These are phyloP conservation scores for Euphorbia pulcherrima DNA, from an alignment of 345 rosid genomes.

Conservation along the genomic window DNA sequence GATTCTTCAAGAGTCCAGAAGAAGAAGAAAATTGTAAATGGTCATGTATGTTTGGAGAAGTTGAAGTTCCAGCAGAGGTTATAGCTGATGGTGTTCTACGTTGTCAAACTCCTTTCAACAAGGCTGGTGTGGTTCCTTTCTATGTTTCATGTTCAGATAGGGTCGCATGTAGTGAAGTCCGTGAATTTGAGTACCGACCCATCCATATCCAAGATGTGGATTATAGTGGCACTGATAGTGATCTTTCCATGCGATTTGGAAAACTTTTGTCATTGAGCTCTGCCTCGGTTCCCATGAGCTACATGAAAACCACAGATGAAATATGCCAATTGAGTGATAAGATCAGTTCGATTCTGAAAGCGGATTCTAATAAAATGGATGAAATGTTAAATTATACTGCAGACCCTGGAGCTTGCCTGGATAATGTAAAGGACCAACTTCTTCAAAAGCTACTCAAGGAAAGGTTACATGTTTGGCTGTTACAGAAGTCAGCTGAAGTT, in stretches of 20 bases:
- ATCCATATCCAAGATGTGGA: conserved; percentile 32
- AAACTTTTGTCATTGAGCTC: conserved; percentile 53
- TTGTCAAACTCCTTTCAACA: conserved; percentile 60
- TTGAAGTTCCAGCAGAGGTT: conserved; percentile 87
- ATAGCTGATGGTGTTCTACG: conserved; percentile 75
- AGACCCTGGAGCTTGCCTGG: conserved; percentile 36
- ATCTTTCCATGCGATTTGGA: conserved; percentile 55
- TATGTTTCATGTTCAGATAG: conserved; percentile 88
- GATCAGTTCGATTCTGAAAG: conserved; percentile 60
- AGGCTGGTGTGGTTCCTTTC: conserved; percentile 81
- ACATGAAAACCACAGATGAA: conserved; percentile 26
- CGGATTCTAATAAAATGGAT: conserved; percentile 55
- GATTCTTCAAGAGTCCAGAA: conserved; percentile 56
- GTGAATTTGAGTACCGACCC: conserved; percentile 75
- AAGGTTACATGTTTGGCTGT: conserved; percentile 72
- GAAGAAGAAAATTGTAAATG: conserved; percentile 52
- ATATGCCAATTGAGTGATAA: conserved; percentile 49
- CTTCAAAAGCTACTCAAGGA: conserved; percentile 71
- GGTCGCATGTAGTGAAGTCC: conserved; percentile 92
- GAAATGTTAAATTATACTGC: conserved; percentile 41
- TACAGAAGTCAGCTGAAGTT: conserved; percentile 65
- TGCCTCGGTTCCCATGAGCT: conserved; percentile 16
- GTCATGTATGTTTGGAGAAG: conserved; percentile 98
- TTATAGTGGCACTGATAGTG: conserved; percentile 23
- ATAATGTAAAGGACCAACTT: conserved; percentile 46